Conservation (phyloP, 495 filamentous ascomycete genomes). For the Trypethelium eluteriae region DNA sequence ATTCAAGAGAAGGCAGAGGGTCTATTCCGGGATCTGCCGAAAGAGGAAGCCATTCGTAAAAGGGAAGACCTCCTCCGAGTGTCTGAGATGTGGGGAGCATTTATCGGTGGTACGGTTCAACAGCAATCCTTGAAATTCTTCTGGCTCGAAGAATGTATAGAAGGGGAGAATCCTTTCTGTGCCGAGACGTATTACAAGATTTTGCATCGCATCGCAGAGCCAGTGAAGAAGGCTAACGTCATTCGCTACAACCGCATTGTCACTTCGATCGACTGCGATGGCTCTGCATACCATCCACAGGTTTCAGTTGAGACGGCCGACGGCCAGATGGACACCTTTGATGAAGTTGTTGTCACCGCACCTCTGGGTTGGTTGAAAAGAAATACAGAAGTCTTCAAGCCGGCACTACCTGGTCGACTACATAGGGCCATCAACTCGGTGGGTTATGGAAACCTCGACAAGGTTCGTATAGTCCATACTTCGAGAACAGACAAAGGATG, state of each 20-base stretch:
- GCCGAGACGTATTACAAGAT: conserved; percentile 79
- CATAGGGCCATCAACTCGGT: conserved; percentile 64
- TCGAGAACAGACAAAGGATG: no score
- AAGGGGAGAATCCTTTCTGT: conserved; percentile 85
- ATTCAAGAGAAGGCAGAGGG: conserved; percentile 50
- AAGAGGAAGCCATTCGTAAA: conserved; percentile 38
- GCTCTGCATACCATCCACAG: conserved; percentile 27
- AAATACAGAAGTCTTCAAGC: conserved; percentile 62
- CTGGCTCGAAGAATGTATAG: conserved; percentile 89
- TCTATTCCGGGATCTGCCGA: conserved; percentile 32
- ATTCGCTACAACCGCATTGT: conserved; percentile 57
- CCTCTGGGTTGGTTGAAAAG: conserved; percentile 86
- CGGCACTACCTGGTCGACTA: conserved; percentile 59
- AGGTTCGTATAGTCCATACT: conserved; percentile 40
- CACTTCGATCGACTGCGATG: conserved; percentile 40
- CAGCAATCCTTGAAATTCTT: conserved; percentile 86
- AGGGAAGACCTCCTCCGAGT: conserved; percentile 54
- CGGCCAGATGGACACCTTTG: conserved; percentile 53
- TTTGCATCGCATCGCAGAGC: conserved; percentile 56
- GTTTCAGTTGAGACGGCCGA: conserved; percentile 50
- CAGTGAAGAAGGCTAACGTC: conserved; percentile 53
- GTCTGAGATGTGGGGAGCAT: conserved; percentile 75
- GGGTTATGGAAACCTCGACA: conserved; percentile 84
- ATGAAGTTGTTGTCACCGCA: conserved; percentile 76
- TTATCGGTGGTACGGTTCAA: conserved; percentile 70